phyloP scores from a whole-genome alignment of 805 yeast species.

The Naumovozyma castellii region DNA sequence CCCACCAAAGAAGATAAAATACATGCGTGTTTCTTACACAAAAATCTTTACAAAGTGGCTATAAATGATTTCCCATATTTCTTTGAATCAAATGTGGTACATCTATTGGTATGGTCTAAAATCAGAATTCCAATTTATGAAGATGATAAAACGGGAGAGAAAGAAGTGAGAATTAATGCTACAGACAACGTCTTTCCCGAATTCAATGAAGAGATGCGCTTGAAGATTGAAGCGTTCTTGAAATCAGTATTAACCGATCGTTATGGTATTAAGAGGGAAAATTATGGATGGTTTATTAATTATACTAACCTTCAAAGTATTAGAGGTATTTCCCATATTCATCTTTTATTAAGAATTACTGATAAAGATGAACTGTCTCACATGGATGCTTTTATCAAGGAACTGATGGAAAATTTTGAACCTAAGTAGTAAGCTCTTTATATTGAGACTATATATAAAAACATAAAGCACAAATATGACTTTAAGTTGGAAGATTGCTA shows the following conservation, averaged over 20 bases:
- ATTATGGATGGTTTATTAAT: slow-evolving; percentile 60
- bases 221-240: slow-evolving; percentile 41
- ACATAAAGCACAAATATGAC: too few relatives aligned
- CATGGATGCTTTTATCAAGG: neutral
- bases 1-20: slow-evolving; percentile 16
- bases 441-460: too few relatives aligned
- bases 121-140: slow-evolving; percentile 44
- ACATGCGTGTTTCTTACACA: slow-evolving; percentile 18
- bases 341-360: slow-evolving; percentile 39
- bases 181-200: slow-evolving; percentile 26
- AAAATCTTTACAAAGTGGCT: slow-evolving; percentile 34
- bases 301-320: slow-evolving; percentile 65
- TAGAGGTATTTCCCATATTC: slow-evolving; percentile 58
- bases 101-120: slow-evolving; percentile 63
- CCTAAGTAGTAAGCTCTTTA: too few relatives aligned
- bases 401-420: slow-evolving; percentile 1
- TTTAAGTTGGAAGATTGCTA: too few relatives aligned
- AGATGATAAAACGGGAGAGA: slow-evolving; percentile 8
- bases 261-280: slow-evolving; percentile 19
- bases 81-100: slow-evolving; percentile 42
- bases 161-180: slow-evolving; percentile 40
- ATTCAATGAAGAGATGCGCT: slow-evolving; percentile 36
- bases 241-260: slow-evolving; percentile 32
- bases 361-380: slow-evolving; percentile 3
- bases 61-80: slow-evolving; percentile 61